phyloP scores from a whole-genome alignment of 1,284 basidiomycete genomes.

The Fomitopsis palustris region DNA sequence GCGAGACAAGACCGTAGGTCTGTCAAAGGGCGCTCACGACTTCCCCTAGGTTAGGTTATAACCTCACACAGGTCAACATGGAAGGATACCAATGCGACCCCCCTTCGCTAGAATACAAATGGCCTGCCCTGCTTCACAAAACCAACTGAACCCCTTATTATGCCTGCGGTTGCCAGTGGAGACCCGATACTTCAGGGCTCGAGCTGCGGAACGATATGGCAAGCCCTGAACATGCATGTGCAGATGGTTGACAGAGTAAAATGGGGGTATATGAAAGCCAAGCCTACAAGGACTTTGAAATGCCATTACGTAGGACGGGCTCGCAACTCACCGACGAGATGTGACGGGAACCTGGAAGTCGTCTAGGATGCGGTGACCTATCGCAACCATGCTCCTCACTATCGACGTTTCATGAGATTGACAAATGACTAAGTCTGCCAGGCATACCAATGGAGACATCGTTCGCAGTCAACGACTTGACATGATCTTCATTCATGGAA shows the following conservation, averaged over 20 bases:
- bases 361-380: slow-evolving; percentile 50
- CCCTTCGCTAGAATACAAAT: slow-evolving; percentile 59
- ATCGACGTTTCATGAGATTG: slow-evolving; percentile 1
- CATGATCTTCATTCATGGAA: slow-evolving; percentile 12
- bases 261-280: slow-evolving; percentile 83
- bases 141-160: slow-evolving; percentile 77
- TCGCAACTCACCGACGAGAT: slow-evolving; percentile 41
- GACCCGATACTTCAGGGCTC: slow-evolving; percentile 58
- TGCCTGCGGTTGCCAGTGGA: slow-evolving; percentile 34
- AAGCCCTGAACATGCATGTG: slow-evolving; percentile 78
- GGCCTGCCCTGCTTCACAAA: slow-evolving; percentile 64
- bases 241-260: slow-evolving; percentile 75
- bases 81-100: slow-evolving; percentile 46
- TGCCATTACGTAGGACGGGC: too few species aligned
- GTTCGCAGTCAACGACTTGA: slow-evolving; percentile 15
- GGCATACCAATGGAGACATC: slow-evolving; percentile 8
- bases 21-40: not conserved
- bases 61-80: slow-evolving; percentile 37
- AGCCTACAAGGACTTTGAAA: slow-evolving; percentile 38
- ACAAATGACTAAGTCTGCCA: not conserved
- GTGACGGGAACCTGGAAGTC: slow-evolving; percentile 35
- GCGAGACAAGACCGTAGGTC: not conserved
- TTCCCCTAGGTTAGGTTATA: not conserved
- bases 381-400: slow-evolving; percentile 20
- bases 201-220: slow-evolving; percentile 51